Evolutionary conservation across 805 yeast genomes (phyloP).

Genomic region (Candida suzukii): DNA sequence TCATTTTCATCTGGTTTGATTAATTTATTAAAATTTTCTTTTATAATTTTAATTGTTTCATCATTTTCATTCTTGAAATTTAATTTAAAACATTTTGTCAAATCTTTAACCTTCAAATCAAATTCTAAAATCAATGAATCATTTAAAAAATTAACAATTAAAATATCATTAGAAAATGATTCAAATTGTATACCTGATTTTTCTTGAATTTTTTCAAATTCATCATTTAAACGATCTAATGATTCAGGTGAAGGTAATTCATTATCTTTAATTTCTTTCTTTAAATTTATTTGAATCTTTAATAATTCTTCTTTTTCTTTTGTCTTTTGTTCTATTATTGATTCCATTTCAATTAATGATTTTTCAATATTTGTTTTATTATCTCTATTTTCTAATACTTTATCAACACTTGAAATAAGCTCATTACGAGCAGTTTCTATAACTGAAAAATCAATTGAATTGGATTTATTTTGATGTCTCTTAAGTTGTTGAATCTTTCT

Average conservation of each 20-base stretch:
- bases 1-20: too few relatives aligned
- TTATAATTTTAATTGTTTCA: too few relatives aligned
- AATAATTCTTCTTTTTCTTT: not conserved
- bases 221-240: constrained; percentile 4
- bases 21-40: too few relatives aligned
- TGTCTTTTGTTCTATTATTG: not conserved
- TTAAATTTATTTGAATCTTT: not conserved
- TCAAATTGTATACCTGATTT: not conserved
- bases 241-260: constrained; percentile 14
- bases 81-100: too few relatives aligned
- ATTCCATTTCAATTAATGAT: not conserved
- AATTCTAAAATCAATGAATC: not conserved
- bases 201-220: constrained; percentile 9
- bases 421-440: not conserved
- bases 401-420: not conserved
- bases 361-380: not conserved
- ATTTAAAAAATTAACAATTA: constrained; percentile 3
- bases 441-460: not conserved
- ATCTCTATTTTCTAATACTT: not conserved
- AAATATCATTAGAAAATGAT: constrained; percentile 1
- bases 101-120: not conserved
- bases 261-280: constrained; percentile 3
- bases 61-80: too few relatives aligned
- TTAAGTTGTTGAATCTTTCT: not conserved
- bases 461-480: not conserved